These are phyloP conservation scores for Botrytis deweyae DNA, from an alignment of 2,329 filamentous ascomycete species.

Conservation along the genomic window DNA sequence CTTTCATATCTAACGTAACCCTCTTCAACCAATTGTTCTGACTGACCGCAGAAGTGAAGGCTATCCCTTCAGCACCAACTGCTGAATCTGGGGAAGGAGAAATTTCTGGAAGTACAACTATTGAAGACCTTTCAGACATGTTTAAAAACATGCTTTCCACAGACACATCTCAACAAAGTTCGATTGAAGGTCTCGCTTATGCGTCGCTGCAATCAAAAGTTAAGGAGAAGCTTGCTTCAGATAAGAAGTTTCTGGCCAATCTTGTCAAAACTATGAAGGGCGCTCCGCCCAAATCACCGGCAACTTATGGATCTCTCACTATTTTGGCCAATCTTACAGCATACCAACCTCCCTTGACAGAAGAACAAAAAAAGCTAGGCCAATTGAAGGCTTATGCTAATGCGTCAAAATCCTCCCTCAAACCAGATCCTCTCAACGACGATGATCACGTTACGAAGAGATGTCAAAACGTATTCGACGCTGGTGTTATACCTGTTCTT, in stretches of 20 bases:
- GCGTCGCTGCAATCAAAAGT: slow-evolving; percentile 81
- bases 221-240: slow-evolving; percentile 75
- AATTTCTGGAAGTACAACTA: slow-evolving; percentile 55
- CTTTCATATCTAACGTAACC: slow-evolving; percentile 30
- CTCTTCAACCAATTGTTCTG: slow-evolving; percentile 31
- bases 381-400: slow-evolving; percentile 95
- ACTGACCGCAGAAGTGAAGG: slow-evolving; percentile 41
- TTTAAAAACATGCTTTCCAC: slow-evolving; percentile 67
- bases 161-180: slow-evolving; percentile 61
- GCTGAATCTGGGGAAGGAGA: slow-evolving; percentile 42
- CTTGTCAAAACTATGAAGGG: slow-evolving; percentile 64
- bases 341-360: slow-evolving; percentile 74
- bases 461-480: slow-evolving; percentile 76
- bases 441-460: slow-evolving; percentile 73
- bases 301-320: slow-evolving; percentile 82
- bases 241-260: slow-evolving; percentile 65
- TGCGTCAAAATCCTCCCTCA: slow-evolving; percentile 65
- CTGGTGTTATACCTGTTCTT: slow-evolving; percentile 73
- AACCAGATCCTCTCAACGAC: slow-evolving; percentile 68
- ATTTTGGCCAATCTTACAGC: slow-evolving; percentile 82
- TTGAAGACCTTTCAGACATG: slow-evolving; percentile 63
- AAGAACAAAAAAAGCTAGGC: slow-evolving; percentile 88
- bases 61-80: slow-evolving; percentile 35
- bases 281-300: slow-evolving; percentile 62
- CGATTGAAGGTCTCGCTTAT: slow-evolving; percentile 89